Base-by-base conservation (phyloP, 1,284 basidiomycete species). In the Trichosporon inkin region DNA sequence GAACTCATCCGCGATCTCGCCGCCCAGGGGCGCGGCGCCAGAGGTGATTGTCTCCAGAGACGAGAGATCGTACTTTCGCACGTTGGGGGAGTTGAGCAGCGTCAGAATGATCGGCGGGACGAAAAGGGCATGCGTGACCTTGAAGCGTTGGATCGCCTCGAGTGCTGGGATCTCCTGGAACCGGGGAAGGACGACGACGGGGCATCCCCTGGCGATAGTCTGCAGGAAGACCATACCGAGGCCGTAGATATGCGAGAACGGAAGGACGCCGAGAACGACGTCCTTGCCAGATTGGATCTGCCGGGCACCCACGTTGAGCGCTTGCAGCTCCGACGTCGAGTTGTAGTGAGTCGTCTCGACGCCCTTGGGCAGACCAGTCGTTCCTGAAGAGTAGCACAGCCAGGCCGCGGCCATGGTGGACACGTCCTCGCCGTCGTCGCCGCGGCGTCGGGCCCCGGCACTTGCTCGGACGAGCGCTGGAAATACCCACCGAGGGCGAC, bases 31-130 rank as follows among this genome's bases (percentile, higher is more conserved):
- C 2, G 93, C 93, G 0, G 92, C 93, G 5, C 90, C 92, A 1
- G 85, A 89, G 64, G 86, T 81, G 51, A 93, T 69, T 6, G 83
- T 76, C 19, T 80, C 76, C 8, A 95, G 72, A 2, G 83, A 83
- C 3, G 81, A 83, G 54, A 93, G 63, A 68, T 92, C 82, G 73
- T 88, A 88, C 72, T 88, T 82, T 52, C 84, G 82, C 1, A 89
- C 82, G 14, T 83, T 85, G 81, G 77, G 72, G 44, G 78, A 78
- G 62, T 80, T 65, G 44, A 76, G 65, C 38, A 80, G 63, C 17
- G 69, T 70, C 32, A 95, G 85, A 3, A 92, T 79, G 51, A 96
- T 86, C 0, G 92, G 92, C 0, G 93, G 92, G 0, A 94, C 92
- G 52, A 94, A 82, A 8, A 91, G 78, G 0, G 82, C 71, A 39